Conservation (phyloP, 352 stramenopile species). For the Plasmopara muralis region DNA sequence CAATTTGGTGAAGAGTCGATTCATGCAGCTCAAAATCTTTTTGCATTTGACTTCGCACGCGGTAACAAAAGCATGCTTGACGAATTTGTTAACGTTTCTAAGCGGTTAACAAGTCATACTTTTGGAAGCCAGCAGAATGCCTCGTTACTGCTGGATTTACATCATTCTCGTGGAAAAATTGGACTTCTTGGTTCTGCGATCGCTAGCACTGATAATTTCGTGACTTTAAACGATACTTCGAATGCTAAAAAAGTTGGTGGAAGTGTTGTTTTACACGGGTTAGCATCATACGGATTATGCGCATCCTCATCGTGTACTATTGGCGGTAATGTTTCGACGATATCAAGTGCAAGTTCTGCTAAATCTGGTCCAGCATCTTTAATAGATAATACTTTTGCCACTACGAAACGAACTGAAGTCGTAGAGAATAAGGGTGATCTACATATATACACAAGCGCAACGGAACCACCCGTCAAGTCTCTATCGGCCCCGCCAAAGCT, state of each 20-base stretch:
- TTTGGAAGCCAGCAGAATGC: conserved; percentile 17
- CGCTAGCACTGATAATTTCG: conserved; percentile 5
- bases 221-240: conserved; percentile 5
- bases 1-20: conserved; percentile 18
- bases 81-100: conserved; percentile 16
- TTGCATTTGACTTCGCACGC: conserved; percentile 1
- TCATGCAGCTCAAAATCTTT: conserved; percentile 10
- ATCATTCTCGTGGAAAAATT: conserved; percentile 5
- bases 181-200: conserved; percentile 2
- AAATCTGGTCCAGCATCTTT: too few species aligned
- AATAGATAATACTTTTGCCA: too few species aligned
- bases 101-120: conserved; percentile 10
- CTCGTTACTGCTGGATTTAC: conserved; percentile 15
- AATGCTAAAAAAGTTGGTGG: conserved; percentile 1
- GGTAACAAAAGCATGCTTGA: conserved; percentile 18
- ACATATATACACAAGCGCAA: too few species aligned
- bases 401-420: too few species aligned
- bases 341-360: too few species aligned
- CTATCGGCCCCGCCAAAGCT: conserved; percentile 15
- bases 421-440: too few species aligned
- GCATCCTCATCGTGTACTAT: too few species aligned
- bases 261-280: conserved; percentile 3
- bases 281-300: neutral
- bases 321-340: too few species aligned
- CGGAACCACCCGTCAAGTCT: conserved; percentile 5